Conservation (phyloP, 2,329 filamentous ascomycete genomes). For the Sporothrix phasma region DNA sequence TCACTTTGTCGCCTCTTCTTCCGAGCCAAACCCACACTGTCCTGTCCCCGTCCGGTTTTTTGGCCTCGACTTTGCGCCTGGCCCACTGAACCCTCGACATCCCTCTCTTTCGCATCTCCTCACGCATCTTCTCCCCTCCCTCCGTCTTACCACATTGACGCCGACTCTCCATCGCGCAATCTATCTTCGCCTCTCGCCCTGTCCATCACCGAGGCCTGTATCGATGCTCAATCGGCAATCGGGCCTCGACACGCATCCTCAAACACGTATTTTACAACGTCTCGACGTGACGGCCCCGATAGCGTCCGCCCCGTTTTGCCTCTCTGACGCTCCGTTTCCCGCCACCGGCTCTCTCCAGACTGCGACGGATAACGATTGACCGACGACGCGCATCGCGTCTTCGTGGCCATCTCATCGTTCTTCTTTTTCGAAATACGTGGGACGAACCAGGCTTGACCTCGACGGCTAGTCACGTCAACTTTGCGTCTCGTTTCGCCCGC, state of each 20-base stretch:
- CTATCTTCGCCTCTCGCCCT: background rate
- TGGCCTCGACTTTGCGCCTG: constrained; percentile 9
- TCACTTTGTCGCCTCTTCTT: background rate
- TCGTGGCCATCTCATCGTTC: background rate
- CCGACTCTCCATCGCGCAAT: background rate
- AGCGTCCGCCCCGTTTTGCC: background rate
- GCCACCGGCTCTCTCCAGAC: background rate
- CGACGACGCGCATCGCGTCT: background rate
- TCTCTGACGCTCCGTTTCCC: background rate
- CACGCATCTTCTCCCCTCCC: background rate
- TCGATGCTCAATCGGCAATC: background rate
- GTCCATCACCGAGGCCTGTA: background rate
- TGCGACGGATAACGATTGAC: background rate
- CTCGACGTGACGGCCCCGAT: background rate
- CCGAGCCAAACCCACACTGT: constrained; percentile 10
- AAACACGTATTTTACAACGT: background rate
- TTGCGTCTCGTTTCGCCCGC: background rate
- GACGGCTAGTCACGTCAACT: background rate
- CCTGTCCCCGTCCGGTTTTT: constrained; percentile 1
- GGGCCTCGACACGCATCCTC: background rate
- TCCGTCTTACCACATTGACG: background rate
- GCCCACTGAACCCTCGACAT: constrained; percentile 8
- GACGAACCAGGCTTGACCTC: too few species aligned
- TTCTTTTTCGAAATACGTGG: too few species aligned
- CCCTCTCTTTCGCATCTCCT: background rate